These are phyloP conservation scores for Orobanche coerulescens DNA, from an alignment of 257 asterid genomes.

Conservation along the genomic window DNA sequence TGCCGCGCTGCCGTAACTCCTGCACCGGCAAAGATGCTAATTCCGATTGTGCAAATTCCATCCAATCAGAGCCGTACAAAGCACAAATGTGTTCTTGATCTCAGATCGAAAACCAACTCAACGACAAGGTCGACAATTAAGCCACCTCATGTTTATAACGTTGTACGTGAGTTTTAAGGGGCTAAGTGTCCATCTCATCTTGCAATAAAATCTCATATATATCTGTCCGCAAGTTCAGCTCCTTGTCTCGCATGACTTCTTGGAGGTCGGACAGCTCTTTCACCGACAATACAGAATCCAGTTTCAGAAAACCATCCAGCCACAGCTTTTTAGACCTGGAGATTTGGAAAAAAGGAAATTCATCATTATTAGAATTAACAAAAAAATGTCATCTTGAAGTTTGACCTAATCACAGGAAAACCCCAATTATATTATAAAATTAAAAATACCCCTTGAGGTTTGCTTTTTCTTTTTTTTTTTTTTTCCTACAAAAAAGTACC, in stretches of 20 bases:
- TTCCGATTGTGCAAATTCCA: neutral
- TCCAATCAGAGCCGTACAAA: neutral
- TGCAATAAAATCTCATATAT: slow-evolving; percentile 84
- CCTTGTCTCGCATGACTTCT: slow-evolving; percentile 96
- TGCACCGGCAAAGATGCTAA: neutral
- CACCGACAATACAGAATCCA: slow-evolving; percentile 48
- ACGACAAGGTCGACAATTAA: neutral
- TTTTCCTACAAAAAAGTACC: neutral
- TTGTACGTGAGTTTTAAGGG: no score
- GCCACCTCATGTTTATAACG: no score
- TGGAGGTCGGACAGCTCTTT: slow-evolving; percentile 95
- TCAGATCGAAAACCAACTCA: no score
- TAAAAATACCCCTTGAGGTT: neutral
- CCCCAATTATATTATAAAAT: neutral
- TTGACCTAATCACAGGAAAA: neutral
- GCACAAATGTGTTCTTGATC: neutral
- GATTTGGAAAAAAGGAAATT: neutral
- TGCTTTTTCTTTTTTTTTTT: neutral
- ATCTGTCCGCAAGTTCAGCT: slow-evolving; percentile 90
- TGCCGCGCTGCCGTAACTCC: neutral
- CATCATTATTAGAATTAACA: neutral
- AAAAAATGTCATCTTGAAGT: neutral
- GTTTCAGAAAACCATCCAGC: slow-evolving; percentile 83
- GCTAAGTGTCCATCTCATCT: slow-evolving; percentile 57
- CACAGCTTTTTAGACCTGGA: slow-evolving; percentile 86